Base-by-base conservation (phyloP, 352 stramenopile genomes). In the Globisporangium rhizosaccharum region DNA sequence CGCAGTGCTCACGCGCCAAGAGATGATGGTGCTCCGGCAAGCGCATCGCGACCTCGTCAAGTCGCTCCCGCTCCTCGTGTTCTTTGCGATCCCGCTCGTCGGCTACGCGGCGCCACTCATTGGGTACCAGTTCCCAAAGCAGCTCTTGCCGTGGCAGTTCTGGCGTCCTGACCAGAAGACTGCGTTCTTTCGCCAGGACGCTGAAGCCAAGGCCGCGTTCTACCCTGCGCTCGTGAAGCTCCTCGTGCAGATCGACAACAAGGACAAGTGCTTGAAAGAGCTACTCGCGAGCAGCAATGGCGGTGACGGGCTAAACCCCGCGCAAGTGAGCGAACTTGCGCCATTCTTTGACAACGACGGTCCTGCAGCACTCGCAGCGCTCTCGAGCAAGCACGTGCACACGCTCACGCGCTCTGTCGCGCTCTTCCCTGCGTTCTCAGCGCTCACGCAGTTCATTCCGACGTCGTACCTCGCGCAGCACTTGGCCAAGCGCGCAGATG, bases 61-160 rank as follows among this genome's bases (percentile, higher is more conserved):
- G 67, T 94, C 82, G 48, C 61, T 94, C 26, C 85, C 85, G 33
- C 57, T 94, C 33, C 55, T 94, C 28, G 61, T 68, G 46, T 87
- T 91, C 67, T 94, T 94, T 53, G 73, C 67, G 42, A 72, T 94
- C 44, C 85, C 85, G 18, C 42, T 85, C 1, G 45, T 88, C 36
- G 85, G 85, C 39, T 92, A 94, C 66, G 70, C 74, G 18, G 85
- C 83, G 39, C 85, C 85, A 9, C 50, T 94, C 28, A 55, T 94
- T 36, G 85, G 83, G 39, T 94, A 92, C 63, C 78, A 90, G 60
- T 94, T 91, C 63, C 85, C 83, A 18, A 94, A 93, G 71, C 82
- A 89, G 52, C 46, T 91, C 25, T 65, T 94, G 53, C 83, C 85
- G 9, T 92, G 81, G 81, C 85, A 94, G 66, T 94, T 94, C 69